Evolutionary conservation across 306 rosid genomes (phyloP), one percentile per base, ranked within the genome.

Genomic region (Pterocarpus santalinus): DNA sequence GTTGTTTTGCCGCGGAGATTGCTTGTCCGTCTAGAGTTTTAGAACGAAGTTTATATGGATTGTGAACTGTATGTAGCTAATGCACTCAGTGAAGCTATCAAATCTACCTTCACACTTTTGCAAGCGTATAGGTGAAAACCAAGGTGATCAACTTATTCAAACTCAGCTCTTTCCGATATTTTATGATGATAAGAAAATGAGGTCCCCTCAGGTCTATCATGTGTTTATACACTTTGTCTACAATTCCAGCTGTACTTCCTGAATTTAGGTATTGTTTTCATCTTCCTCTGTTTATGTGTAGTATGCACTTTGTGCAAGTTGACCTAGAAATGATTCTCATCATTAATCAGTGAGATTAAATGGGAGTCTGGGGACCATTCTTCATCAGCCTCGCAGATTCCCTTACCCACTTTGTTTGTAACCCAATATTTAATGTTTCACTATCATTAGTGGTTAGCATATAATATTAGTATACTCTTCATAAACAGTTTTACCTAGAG

Each of bases 181-280:
- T 28, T 77, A 30, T 66, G 38, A 38, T 53, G 64, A 9, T 16
- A 34, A 44, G 65, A 38, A 44, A 73, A 14, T 2, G 56, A 73
- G 84, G 80, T 64, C 75, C 79, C 69, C 80, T 73, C 69, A 73
- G 74, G 65, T 73, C 30, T 65, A 4, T 39, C 47, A 17, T 55
- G 41, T 43, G 61, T 32, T 44, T 66, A 55, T 35, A 64, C 33
- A 15, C 53, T n/a, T 75, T 22, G 80, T 47, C 75, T 34, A 61
- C 75, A 34, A 15, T 74, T 73, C 74, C 80, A 81, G 82, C 78
- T 76, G 74, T 72, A 73, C 61, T 77, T 77, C 3, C 70, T 83
- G 32, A 14, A 44, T 70, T 82, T 49, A 71, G 81, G 35, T 55
- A 12, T 44, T 39, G 66, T 16, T 73, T 73, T 58, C 33, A 14